Percentiles rank a stretch among this genome's conserved stretches.
These are phyloP conservation scores for Cystobasidium ongulense DNA, from an alignment of 768 basidiomycete genomes.

Conservation along the genomic window DNA sequence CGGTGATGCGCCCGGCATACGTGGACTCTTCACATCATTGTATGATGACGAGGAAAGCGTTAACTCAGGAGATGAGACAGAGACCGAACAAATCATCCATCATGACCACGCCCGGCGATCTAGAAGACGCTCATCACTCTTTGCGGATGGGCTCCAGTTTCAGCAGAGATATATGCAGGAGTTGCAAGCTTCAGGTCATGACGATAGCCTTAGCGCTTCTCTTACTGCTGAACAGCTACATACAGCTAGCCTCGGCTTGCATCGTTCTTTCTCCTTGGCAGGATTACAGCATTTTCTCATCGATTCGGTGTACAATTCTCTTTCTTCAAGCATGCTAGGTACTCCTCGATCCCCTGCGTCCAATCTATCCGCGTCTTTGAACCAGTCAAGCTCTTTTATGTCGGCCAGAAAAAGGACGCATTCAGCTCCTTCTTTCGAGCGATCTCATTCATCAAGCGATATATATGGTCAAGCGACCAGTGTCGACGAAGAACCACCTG, in stretches of 20 bases:
- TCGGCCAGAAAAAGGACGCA: not conserved
- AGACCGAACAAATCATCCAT: not conserved
- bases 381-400: not conserved
- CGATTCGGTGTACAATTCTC: constrained; percentile 20
- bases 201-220: not conserved
- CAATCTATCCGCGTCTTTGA: not conserved
- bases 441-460: constrained; percentile 16
- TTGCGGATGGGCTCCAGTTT: not conserved
- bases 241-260: constrained; percentile 20
- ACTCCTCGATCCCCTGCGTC: not conserved
- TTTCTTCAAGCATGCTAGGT: not conserved
- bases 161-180: not conserved
- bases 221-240: constrained; percentile 1
- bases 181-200: not conserved
- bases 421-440: not conserved
- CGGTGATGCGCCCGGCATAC: not conserved
- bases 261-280: constrained; percentile 23
- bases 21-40: not conserved
- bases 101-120: not conserved
- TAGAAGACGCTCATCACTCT: not conserved
- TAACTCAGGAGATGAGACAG: constrained; percentile 25
- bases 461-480: not conserved
- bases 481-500: not conserved
- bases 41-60: not conserved
- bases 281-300: constrained; percentile 26